Base-by-base conservation (phyloP, 73 alveolate species). In the Urostyla sp. region DNA sequence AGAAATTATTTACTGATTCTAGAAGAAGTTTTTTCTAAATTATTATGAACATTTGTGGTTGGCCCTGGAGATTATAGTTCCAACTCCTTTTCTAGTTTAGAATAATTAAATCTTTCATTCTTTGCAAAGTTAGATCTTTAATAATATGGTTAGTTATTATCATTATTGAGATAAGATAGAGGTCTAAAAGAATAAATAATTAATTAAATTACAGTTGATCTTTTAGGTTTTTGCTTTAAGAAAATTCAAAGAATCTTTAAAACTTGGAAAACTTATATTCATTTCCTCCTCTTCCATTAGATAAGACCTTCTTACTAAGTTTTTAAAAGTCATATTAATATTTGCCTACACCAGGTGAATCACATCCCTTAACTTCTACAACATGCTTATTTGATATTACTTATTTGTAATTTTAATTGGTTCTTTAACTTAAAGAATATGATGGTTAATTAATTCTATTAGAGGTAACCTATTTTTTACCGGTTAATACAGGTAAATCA, bases 261-360 rank as follows among this genome's bases (percentile, higher is more conserved):
- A 3, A 7, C 26, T 18, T 18, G 48, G 50, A n/a, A 32, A 66
- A 43, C 27, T 49, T 36, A 35, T 37, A 44, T n/a, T 13, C 10
- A 15, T 32, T 32, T 7, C 38, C 46, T 2, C 38, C 46, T 24
- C 43, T 66, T 16, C 50, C 46, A 4, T 35, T 4, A 26, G 80
- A 20, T 5, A 11, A 28, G 13, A 66, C 30, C 26, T 15, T 8
- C 4, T 66, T 32, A 21, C 58, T 66, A 8, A 40, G 44, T 18
- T 66, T 4, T 18, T 50, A 2, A 32, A 40, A 66, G 80, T 66
- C 80, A 66, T 66, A 40, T 3, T 44, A 15, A 26, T 66, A 66
- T 7, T n/a, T 18, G 31, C 80, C 80, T 10, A 66, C 80, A 18
- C 80, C 80, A 7, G 80, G 80, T 4, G 80, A 66, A 44, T 66